phyloP scores from a whole-genome alignment of 352 stramenopile genomes.

The Globisporangium emineosum region DNA sequence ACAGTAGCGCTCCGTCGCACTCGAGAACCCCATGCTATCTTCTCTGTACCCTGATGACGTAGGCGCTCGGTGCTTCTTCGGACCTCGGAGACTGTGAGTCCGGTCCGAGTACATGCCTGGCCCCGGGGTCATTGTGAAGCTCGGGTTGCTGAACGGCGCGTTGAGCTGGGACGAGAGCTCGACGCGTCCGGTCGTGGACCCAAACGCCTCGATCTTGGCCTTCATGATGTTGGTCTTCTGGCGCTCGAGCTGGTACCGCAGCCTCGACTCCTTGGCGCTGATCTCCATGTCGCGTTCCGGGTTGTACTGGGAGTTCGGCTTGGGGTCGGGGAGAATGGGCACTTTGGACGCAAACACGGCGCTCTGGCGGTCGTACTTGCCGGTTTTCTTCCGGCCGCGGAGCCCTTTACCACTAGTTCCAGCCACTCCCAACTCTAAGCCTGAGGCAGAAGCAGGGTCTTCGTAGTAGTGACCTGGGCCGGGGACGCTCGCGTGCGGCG shows the following conservation, averaged over 20 bases:
- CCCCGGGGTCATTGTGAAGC: conserved; percentile 52
- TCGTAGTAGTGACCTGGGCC: conserved; percentile 63
- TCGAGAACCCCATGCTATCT: conserved; percentile 66
- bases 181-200: conserved; percentile 55
- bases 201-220: conserved; percentile 61
- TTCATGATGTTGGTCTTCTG: conserved; percentile 20
- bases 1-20: conserved; percentile 58
- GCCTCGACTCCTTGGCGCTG: conserved; percentile 45
- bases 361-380: conserved; percentile 34
- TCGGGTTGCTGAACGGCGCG: conserved; percentile 53
- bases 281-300: conserved; percentile 64
- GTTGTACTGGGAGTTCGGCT: conserved; percentile 45
- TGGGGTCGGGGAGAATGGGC: conserved; percentile 48
- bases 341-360: conserved; percentile 79
- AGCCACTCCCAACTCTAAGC: neutral
- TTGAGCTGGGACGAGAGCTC: conserved; percentile 55
- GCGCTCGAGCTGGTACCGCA: conserved; percentile 28
- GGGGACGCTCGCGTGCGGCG: conserved; percentile 39
- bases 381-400: conserved; percentile 5
- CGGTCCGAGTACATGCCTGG: conserved; percentile 49
- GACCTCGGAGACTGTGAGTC: conserved; percentile 9
- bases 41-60: conserved; percentile 18
- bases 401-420: neutral
- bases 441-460: neutral
- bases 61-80: conserved; percentile 16